Conservation (phyloP, 257 asterid species). For the Fraxinus excelsior region DNA sequence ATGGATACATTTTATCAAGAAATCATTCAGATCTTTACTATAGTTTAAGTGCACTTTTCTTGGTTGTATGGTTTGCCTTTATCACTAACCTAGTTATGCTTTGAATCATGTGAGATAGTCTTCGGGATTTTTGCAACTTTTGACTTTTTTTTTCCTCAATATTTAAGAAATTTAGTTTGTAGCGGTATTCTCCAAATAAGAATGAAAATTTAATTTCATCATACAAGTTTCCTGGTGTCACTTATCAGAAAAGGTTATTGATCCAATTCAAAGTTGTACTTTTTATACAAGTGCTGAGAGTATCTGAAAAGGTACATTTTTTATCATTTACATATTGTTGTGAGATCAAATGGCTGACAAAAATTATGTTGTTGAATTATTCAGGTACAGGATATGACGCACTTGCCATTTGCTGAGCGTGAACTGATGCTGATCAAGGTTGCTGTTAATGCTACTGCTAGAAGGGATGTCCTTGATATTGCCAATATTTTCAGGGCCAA, state of each 20-base stretch:
- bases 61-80: not conserved
- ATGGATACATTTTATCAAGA: not conserved
- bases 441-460: constrained; percentile 78
- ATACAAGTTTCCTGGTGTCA: not conserved
- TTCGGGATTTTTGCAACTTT: not conserved
- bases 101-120: not conserved
- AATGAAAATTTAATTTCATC: not conserved
- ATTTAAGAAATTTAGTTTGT: not conserved
- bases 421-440: constrained; percentile 86
- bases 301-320: not conserved
- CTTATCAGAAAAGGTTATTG: not conserved
- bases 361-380: constrained; percentile 13
- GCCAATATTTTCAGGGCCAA: constrained; percentile 86
- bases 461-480: constrained; percentile 89
- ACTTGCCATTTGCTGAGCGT: constrained; percentile 87
- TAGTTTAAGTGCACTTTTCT: not conserved
- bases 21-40: not conserved
- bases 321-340: not conserved
- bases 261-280: not conserved
- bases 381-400: constrained; percentile 79
- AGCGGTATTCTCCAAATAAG: not conserved
- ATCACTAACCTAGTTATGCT: not conserved
- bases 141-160: not conserved
- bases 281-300: not conserved
- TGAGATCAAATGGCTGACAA: constrained; percentile 18